Evolutionary conservation across 768 basidiomycete genomes (phyloP), one percentile per base, ranked within the genome.

Genomic region (Tricholoma furcatifolium): DNA sequence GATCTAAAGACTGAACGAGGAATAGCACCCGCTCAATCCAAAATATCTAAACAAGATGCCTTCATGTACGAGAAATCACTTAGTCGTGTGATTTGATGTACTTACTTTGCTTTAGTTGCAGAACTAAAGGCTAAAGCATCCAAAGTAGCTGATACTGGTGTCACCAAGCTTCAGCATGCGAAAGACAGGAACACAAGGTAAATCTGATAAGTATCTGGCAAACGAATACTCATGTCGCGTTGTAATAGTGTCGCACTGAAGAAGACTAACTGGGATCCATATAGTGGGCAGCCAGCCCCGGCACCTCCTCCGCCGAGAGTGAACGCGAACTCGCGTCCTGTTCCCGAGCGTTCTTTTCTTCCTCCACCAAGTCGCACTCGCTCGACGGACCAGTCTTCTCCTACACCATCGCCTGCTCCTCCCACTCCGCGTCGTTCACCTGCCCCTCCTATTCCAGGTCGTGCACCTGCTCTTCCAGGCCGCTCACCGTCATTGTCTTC

Each of bases 121-220:
- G 86, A 88, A 41, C 66, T 88, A 46, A 86, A 85, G 64, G 79
- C 79, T 36, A 83, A 81, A 59, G 87, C 88, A 9, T 65, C 67
- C 18, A 83, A 80, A 51, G 83, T 75, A n/a, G 84, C 84, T 51
- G 80, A 82, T 62, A 74, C 75, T 1, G 68, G 79, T 15, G 74
- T 81, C 14, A 70, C 73, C 53, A 83, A 77, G 62, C 47, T 82
- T 47, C 72, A 78, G 55, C 74, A 74, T 66, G 80, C 83, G 18
- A 76, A 75, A 58, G 85, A 87, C 67, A 74, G 76, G 20, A 76
- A 76, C 60, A 71, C 78, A 7, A 81, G 79, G 79, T 75, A 39
- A 27, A 24, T 32, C 30, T 6, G n/a, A 38, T 42, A 23, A 34
- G 18, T 34, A 36, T 21, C 10, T 18, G 32, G 18, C 11, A 21